Evolutionary conservation across 148 eudicot genomes (phyloP), one percentile per base, ranked within the genome.

Genomic region (Beta vulgaris): DNA sequence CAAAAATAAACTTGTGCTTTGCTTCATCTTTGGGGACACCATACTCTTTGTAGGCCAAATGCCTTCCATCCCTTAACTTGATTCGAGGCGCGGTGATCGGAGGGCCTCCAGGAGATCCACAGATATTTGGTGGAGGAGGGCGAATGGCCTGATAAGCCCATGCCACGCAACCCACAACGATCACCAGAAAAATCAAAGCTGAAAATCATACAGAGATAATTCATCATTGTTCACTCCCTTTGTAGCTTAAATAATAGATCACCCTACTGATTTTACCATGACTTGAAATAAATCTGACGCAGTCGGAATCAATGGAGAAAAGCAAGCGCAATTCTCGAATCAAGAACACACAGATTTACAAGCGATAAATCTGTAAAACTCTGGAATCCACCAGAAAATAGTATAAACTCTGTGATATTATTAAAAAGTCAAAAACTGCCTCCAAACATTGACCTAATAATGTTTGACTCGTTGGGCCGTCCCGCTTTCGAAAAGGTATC

Each of bases 61-160:
- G 84, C 58, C 98, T 89, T 68, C 97, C 98, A 79, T 91, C 98
- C 23, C 87, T 84, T 39, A 91, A 86, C 87, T 82, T 84, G 35
- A 93, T 81, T 82, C 98, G 86, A 1, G 91, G 86, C 35, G 89
- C 88, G 16, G 97, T 90, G 69, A 93, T 51, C 8, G 90, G 90
- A 54, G 97, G 98, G 18, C 93, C 97, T 76, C 81, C 84, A 11
- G 85, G 78, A 42, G 98, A 81, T 25, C 98, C 98, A 75, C 98
- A 93, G 18, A 79, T 75, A 75, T 79, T 88, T 16, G 91, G 90
- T 14, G 88, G 87, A 32, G 91, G 89, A 37, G 97, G 97, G 21
- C 48, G 77, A 32, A 74, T 83, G 55, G 89, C 91, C 68, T 84
- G 87, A 76, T 88, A 86, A 80, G 86, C 93, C 89, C 89, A 93